Base-by-base conservation (phyloP, 2,329 filamentous ascomycete genomes). In the Microcyclospora pomicola region DNA sequence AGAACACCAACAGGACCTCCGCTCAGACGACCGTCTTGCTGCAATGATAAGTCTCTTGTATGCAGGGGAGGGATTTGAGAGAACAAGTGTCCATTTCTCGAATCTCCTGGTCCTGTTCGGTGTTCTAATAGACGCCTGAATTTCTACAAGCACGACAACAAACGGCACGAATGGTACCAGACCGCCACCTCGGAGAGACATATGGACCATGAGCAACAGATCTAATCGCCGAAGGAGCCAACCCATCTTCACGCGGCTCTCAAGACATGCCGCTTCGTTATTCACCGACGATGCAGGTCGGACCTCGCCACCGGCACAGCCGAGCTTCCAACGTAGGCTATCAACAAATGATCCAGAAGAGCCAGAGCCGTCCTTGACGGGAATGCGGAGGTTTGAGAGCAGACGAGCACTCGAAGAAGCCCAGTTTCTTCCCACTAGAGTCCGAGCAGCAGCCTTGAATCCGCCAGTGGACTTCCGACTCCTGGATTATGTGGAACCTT, bases 401-500 rank as follows among this genome's bases (percentile, higher is more conserved):
- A 48, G 53, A 14, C 44, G 52, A 16, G 52, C 47, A 11, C 53
- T 57, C 51, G 54, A 57, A 33, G 51, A 55, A 37, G 42, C 34
- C 33, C 54, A 55, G 35, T 52, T 52, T 29, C 34, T 54, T 19
- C 40, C 44, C 34, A 43, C 51, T 31, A 51, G 49, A 34, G 49
- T 49, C 9, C 42, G 49, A 33, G 37, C 49, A 15, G 41, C 46
- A 33, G 49, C 50, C 32, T 39, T 55, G 27, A 56, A 53, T 33
- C 47, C 54, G 13, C 51, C 59, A 1, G 58, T 75, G 43, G 75
- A 79, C 51, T 55, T 77, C 35, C 66, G 72, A 38, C 54, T 63
- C 29, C 65, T 79, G 47, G 74, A 78, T 41, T 73, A 75, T 58
- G 64, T 73, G 40, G 59, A 64, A 36, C 53, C 59, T 19, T 71